These are phyloP conservation scores for Clonostachys solani DNA, from an alignment of 2,329 filamentous ascomycete species.

Conservation along the genomic window DNA sequence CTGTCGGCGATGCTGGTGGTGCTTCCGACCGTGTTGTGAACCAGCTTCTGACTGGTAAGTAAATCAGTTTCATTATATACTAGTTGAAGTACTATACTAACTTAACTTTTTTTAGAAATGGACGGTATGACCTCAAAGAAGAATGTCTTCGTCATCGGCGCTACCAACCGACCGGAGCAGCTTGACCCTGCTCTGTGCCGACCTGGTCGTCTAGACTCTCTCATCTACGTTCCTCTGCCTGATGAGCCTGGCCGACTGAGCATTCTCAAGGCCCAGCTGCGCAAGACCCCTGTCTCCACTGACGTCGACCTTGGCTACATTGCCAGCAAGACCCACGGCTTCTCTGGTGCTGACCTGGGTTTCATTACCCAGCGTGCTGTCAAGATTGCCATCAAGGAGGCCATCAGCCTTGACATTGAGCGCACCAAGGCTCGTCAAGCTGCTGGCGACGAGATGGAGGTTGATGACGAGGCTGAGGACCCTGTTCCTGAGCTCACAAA, in stretches of 20 bases:
- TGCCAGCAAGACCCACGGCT: conserved; percentile 94
- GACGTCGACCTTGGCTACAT: conserved; percentile 92
- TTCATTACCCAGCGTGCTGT: conserved; percentile 98
- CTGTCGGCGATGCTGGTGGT: conserved; percentile 91
- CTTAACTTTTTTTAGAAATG: conserved; percentile 63
- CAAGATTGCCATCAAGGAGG: conserved; percentile 99
- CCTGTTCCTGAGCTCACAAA: conserved; percentile 94
- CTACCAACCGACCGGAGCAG: conserved; percentile 97
- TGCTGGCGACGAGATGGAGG: conserved; percentile 71
- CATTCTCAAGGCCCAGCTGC: conserved; percentile 93
- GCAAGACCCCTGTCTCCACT: conserved; percentile 88
- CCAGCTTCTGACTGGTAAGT: conserved; percentile 91
- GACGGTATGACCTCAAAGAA: conserved; percentile 99
- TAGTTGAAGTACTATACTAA: background rate
- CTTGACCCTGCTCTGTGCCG: conserved; percentile 97
- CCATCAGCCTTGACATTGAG: conserved; percentile 85
- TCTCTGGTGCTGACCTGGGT: conserved; percentile 98
- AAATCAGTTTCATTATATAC: background rate
- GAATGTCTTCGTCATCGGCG: conserved; percentile 99
- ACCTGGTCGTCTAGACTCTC: conserved; percentile 95
- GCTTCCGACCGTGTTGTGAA: conserved; percentile 99
- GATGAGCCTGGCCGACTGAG: conserved; percentile 84
- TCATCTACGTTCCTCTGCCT: conserved; percentile 96
- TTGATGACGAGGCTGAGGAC: conserved; percentile 73
- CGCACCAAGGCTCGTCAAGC: conserved; percentile 86